Conservation (phyloP, 1,139 yeast species). For the Yarrowia galli region DNA sequence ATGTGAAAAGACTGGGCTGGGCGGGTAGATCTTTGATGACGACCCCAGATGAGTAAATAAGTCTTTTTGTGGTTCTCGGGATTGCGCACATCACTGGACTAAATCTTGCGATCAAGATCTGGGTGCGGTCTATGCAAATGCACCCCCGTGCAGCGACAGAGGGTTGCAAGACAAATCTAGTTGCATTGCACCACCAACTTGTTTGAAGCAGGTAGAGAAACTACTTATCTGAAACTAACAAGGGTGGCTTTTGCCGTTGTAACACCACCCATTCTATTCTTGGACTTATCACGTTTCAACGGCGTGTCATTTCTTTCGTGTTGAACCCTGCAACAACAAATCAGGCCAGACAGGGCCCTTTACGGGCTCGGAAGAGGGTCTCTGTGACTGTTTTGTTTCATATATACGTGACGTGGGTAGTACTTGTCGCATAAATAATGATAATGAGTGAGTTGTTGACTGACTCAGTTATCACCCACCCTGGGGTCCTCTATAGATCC, state of each 20-base stretch:
- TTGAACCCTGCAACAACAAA: background rate
- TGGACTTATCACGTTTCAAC: conserved; percentile 11
- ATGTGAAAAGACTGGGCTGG: background rate
- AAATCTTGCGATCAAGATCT: conserved; percentile 24
- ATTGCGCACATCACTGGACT: conserved; percentile 27
- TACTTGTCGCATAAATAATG: conserved; percentile 11
- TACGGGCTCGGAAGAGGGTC: background rate
- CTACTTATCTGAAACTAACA: conserved; percentile 23
- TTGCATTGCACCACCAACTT: conserved; percentile 4
- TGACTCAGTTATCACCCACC: background rate
- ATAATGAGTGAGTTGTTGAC: background rate
- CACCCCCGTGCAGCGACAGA: conserved; percentile 9
- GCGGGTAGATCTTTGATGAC: background rate
- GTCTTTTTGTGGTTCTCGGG: conserved; percentile 6
- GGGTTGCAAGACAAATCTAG: conserved; percentile 21
- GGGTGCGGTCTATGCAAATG: conserved; percentile 9
- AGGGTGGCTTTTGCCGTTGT: background rate
- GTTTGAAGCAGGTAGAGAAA: conserved; percentile 14
- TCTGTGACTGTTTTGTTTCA: conserved; percentile 20
- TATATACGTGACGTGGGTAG: conserved; percentile 1
- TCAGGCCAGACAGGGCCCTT: conserved; percentile 26
- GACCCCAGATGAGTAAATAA: background rate
- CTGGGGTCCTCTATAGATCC: background rate
- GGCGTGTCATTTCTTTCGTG: conserved; percentile 15
- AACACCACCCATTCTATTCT: background rate